Evolutionary conservation across 108 stramenopile genomes (phyloP), one percentile per base, ranked within the genome.

Genomic region (Skeletonema tropicum): DNA sequence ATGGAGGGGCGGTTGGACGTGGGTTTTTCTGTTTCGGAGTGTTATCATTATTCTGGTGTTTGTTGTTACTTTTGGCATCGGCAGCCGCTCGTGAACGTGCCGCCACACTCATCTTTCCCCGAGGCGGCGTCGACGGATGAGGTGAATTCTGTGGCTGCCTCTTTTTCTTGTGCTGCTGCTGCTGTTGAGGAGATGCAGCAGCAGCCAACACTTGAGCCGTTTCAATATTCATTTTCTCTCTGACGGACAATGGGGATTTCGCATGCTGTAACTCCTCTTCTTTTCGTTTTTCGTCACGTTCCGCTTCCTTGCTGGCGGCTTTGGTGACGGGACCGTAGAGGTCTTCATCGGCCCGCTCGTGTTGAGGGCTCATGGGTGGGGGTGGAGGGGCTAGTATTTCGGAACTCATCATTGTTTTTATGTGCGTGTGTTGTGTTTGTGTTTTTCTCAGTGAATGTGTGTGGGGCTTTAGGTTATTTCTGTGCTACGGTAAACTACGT

Each of bases 301-400:
- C 29, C 2, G 38, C 49, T 45, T 17, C 17, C 11, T 38, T 57
- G n/a, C 70, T 59, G 45, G 77, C 77, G 5, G 71, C 70, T 35
- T 64, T 70, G 25, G 77, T 78, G 14, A 78, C 77, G 7, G 77
- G 77, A n/a, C 77, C 77, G 61, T 55, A 55, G 41, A 52, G 13
- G 32, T n/a, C 69, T 17, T 39, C 69, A 6, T 39, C 58, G 32
- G 19, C 57, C 10, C 5, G 62, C 9, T 32, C 31, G 14, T 55
- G 52, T n/a, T 55, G 52, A 7, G 52, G 52, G 23, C 9, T 55
- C 7, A 7, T n/a, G 21, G 52, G 52, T 5, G 52, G 52, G 2
- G 52, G 52, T 23, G 52, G 52, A 23, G 52, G 21, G 15, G 15
- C 42, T 45, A 15, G 3, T 45, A n/a, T n/a, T 45, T 45, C 42